Evolutionary conservation across 805 yeast genomes (phyloP), one percentile per base, ranked within the genome.

Genomic region (Metschnikowia chrysomelidarum): DNA sequence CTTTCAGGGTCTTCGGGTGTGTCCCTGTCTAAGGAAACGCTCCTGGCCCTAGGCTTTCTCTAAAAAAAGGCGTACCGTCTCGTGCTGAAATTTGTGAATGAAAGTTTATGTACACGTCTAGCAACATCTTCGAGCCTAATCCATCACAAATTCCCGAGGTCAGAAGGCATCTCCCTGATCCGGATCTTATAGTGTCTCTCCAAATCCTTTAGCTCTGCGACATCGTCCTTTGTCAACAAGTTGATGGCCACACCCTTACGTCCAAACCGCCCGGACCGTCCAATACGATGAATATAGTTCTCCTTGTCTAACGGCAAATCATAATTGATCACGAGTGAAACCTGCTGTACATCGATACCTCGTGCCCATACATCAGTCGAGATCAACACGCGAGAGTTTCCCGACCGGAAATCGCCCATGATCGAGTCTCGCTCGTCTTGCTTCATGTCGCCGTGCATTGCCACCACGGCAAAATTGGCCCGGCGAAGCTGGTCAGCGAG

Each of bases 331-430:
- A 91, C 98, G 50, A 91, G 69, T 9, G 97, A 89, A 31, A 91
- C 96, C 61, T 91, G 98, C 71, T 91, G 98, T 43, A 91, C 98
- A 67, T 91, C 98, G 49, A 91, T 93, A 59, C 98, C 98, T 67
- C 98, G 78, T 32, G 98, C 98, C 82, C 91, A 85, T 55, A 93
- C 84, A 67, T 93, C 98, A 26, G 98, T 93, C 50, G 97, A 83
- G 59, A 93, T 93, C 60, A 93, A 72, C 32, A 93, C 91, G 60
- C 98, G 78, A 36, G 96, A 86, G 49, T 84, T 78, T 41, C 98
- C 98, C 41, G 83, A 73, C 64, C 98, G 76, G 78, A 93, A 93
- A 64, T 89, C 97, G 61, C 80, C 79, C 98, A 93, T 93, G 53
- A 93, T 86, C 53, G 78, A 70, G 65, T 93, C 97, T 68, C 98